Percentiles rank a stretch among this genome's conserved stretches.
Conservation (phyloP, 1,284 basidiomycete genomes). For the Cryptococcus sp. region DNA sequence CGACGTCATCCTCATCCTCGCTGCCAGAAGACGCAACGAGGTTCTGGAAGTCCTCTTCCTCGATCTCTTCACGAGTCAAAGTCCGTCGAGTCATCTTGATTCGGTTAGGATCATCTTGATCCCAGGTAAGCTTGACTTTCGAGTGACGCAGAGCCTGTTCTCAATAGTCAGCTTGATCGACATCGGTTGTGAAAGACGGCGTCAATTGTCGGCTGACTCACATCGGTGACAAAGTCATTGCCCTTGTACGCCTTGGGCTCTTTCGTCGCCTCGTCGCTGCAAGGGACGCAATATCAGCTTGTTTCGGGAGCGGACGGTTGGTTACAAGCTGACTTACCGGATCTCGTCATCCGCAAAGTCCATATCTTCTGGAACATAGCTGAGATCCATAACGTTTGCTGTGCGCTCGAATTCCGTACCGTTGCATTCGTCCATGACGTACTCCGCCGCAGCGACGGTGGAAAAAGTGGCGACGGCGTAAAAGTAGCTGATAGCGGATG, state of each 20-base stretch:
- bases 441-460: conserved; percentile 70
- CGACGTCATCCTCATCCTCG: conserved; percentile 58
- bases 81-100: conserved; percentile 74
- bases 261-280: conserved; percentile 79
- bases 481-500: conserved; percentile 70
- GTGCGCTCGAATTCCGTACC: conserved; percentile 96
- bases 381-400: conserved; percentile 93
- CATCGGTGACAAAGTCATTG: conserved; percentile 92
- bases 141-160: conserved; percentile 91
- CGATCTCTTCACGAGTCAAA: conserved; percentile 78
- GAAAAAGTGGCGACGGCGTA: conserved; percentile 95
- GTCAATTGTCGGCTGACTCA: conserved; percentile 52
- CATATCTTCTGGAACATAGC: conserved; percentile 92
- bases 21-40: conserved; percentile 75
- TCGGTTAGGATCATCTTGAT: conserved; percentile 93
- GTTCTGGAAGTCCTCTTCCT: conserved; percentile 81
- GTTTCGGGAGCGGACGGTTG: no score
- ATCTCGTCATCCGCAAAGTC: conserved; percentile 74
- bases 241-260: conserved; percentile 70
- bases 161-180: not conserved
- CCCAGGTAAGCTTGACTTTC: conserved; percentile 97
- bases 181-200: not conserved
- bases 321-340: conserved; percentile 57
- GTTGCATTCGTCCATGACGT: conserved; percentile 84
- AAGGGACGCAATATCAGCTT: not conserved